Base-by-base conservation (phyloP, 129 eudicot genomes). In the Escallonia herrerae region DNA sequence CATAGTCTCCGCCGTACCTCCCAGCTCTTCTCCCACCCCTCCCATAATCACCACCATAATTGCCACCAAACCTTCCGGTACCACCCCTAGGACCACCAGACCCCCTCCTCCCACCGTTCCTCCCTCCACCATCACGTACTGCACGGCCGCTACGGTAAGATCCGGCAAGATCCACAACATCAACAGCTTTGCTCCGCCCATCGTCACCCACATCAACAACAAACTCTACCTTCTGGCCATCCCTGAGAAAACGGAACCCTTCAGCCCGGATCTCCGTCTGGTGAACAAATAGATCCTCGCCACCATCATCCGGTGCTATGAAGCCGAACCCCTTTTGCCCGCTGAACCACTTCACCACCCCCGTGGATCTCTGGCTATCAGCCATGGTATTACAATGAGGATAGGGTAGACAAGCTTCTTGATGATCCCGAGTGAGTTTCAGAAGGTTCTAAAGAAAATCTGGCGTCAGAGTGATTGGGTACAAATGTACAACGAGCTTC, bases 311-410 rank as follows among this genome's bases (percentile, higher is more conserved):
- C 33, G 76, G 64, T 13, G 70, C 67, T 5, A 72, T 72, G 45
- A 72, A 72, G 0, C 76, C 76, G 43, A 72, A 63, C 41, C 76
- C 76, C 63, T 63, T 72, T 64, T 65, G 69, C 12, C 70, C 64
- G 33, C 69, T 64, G 59, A 71, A 71, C 76, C 76, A 71, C 69
- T 71, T 71, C 9, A 71, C 76, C 15, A 47, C 43, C 41, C 76
- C 76, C 0, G 52, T 67, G 11, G 37, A 43, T 12, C 60, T 67
- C 43, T 43, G 7, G n/a, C n/a, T 53, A 15, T 53, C 58, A 1
- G 22, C 58, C 58, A n/a, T n/a, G 5, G 33, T 22, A 22, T 22
- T 22, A 22, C 33, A 22, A 22, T 22, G 33, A 22, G 33, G 33
- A 22, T 22, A n/a, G n/a, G n/a, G n/a, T n/a, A 22, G 33, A 22